A percentile compares a stretch with the other conserved stretches of the same genome.
phyloP scores from a whole-genome alignment of 2,329 filamentous ascomycete genomes.

The Huntiella decipiens region DNA sequence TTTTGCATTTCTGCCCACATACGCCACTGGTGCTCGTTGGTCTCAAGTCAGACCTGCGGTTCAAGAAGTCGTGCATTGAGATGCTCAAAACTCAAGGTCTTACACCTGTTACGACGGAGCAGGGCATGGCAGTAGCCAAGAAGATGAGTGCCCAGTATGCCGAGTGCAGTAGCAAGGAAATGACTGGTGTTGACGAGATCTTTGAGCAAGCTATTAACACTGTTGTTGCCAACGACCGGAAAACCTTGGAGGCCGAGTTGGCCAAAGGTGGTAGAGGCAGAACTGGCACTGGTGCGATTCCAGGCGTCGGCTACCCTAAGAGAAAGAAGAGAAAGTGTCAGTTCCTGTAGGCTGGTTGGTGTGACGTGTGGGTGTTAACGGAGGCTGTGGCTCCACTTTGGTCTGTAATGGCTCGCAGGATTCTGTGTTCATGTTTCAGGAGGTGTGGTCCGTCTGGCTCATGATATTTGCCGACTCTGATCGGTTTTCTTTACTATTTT shows the following conservation, averaged over 20 bases:
- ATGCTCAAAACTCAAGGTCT: conserved; percentile 96
- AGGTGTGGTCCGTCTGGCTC: not conserved
- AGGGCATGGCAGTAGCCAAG: conserved; percentile 69
- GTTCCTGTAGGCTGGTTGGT: conserved; percentile 41
- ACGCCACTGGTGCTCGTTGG: conserved; percentile 90
- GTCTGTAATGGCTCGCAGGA: too few relatives aligned
- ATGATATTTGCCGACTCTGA: conserved; percentile 2
- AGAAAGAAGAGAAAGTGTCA: conserved; percentile 74
- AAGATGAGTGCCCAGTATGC: conserved; percentile 94
- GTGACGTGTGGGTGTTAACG: not conserved
- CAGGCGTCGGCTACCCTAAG: conserved; percentile 28
- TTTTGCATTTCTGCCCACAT: conserved; percentile 95
- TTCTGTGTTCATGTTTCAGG: not conserved
- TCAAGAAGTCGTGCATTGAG: conserved; percentile 93
- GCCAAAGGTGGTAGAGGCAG: conserved; percentile 19
- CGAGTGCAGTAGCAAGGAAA: conserved; percentile 97
- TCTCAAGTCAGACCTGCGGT: conserved; percentile 88
- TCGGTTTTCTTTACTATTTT: conserved; percentile 15
- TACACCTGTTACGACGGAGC: conserved; percentile 80
- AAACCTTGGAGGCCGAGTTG: conserved; percentile 36
- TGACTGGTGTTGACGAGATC: conserved; percentile 88
- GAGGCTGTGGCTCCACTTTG: too few relatives aligned
- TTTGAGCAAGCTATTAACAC: conserved; percentile 84
- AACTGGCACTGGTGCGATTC: conserved; percentile 23
- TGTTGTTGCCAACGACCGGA: conserved; percentile 63